Percentiles rank a stretch among this genome's conserved stretches.
These are phyloP conservation scores for Paracamarosporium sp. DNA, from an alignment of 2,329 filamentous ascomycete genomes.

Conservation along the genomic window DNA sequence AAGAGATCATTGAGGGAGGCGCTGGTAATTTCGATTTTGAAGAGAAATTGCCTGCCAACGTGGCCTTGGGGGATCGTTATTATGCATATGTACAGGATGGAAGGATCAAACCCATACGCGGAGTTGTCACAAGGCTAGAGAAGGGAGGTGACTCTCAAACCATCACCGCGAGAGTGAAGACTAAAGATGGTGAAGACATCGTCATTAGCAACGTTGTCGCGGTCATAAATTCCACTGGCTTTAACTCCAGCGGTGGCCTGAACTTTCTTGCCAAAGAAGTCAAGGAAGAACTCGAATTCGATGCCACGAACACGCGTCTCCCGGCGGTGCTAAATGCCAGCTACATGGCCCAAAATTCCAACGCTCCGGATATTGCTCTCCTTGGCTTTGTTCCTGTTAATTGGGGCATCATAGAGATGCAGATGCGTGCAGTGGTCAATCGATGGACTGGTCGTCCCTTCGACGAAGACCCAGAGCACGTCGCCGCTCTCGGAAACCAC, in stretches of 20 bases:
- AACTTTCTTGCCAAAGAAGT: constrained; percentile 66
- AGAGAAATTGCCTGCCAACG: constrained; percentile 61
- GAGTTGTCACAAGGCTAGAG: constrained; percentile 25
- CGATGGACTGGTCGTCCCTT: constrained; percentile 18
- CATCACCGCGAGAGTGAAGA: constrained; percentile 1
- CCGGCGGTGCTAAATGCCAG: constrained; percentile 53
- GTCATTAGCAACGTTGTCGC: constrained; percentile 65
- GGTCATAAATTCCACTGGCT: constrained; percentile 76
- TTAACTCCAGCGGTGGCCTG: constrained; percentile 65
- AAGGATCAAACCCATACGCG: constrained; percentile 34
- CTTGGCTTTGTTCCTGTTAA: constrained; percentile 80
- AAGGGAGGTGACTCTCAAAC: neutral
- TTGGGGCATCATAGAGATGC: constrained; percentile 87
- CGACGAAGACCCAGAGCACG: constrained; percentile 12
- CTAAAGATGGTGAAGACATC: neutral
- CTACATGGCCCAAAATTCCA: constrained; percentile 56
- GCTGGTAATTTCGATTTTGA: constrained; percentile 22
- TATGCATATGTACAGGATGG: constrained; percentile 72
- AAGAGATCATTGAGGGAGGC: constrained; percentile 7
- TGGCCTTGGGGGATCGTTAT: constrained; percentile 74
- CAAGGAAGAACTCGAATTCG: constrained; percentile 63
- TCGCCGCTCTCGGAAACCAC: constrained; percentile 40
- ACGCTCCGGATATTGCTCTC: constrained; percentile 71
- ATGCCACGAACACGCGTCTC: constrained; percentile 55
- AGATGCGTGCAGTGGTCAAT: constrained; percentile 69